Conservation (phyloP, 1,284 basidiomycete species). For the Bjerkandera adusta region DNA sequence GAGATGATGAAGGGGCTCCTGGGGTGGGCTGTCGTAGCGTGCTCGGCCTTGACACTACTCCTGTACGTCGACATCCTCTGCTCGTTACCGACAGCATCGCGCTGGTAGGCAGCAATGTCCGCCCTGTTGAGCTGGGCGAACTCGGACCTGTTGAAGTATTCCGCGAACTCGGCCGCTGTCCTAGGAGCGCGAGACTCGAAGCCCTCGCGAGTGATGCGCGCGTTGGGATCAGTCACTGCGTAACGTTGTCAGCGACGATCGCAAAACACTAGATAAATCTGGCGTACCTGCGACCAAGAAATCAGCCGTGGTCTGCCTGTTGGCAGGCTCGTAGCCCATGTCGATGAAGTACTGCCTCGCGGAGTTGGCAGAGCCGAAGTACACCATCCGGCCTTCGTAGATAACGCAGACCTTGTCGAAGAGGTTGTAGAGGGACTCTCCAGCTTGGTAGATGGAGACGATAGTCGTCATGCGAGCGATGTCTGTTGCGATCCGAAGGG, state of each 20-base stretch:
- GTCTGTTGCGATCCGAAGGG: conserved; percentile 57
- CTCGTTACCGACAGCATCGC: conserved; percentile 33
- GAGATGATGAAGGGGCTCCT: conserved; percentile 7
- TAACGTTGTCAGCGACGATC: background rate
- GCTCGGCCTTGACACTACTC: conserved; percentile 50
- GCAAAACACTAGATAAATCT: background rate
- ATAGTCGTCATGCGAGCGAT: conserved; percentile 47
- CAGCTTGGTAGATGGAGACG: conserved; percentile 64
- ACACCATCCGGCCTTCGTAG: conserved; percentile 62
- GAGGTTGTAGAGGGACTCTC: conserved; percentile 42
- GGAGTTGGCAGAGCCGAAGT: conserved; percentile 51
- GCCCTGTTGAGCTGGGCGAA: conserved; percentile 37
- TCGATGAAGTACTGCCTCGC: conserved; percentile 61
- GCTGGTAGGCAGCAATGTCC: conserved; percentile 45
- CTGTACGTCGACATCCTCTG: conserved; percentile 38
- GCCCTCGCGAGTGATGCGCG: conserved; percentile 42
- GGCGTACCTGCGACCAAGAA: conserved; percentile 47
- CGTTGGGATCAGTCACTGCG: conserved; percentile 32
- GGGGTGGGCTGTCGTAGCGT: conserved; percentile 29
- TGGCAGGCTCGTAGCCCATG: conserved; percentile 56
- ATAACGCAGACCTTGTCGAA: conserved; percentile 69
- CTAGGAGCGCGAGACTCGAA: conserved; percentile 42
- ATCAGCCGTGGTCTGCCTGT: conserved; percentile 58
- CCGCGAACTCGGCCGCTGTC: conserved; percentile 48
- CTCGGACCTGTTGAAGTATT: conserved; percentile 42